phyloP scores from a whole-genome alignment of 768 basidiomycete genomes.

The Amanita jacksonii region DNA sequence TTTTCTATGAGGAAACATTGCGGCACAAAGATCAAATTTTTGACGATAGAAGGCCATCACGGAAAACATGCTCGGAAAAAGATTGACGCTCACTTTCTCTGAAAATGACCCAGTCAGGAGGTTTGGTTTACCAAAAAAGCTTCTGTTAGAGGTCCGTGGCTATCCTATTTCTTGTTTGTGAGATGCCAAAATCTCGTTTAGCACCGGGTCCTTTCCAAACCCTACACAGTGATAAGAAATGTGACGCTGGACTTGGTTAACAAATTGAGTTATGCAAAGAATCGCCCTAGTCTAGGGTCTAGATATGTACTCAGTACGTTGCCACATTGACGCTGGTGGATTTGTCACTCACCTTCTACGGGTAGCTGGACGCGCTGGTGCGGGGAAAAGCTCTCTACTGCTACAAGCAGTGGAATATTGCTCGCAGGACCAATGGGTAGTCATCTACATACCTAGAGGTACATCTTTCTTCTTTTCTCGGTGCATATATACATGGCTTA shows the following conservation, averaged over 20 bases:
- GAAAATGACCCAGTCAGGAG: slow-evolving; percentile 44
- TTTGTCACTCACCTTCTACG: slow-evolving; percentile 1
- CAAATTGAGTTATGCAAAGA: slow-evolving; percentile 40
- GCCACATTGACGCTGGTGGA: slow-evolving; percentile 1
- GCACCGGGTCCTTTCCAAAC: slow-evolving; percentile 62
- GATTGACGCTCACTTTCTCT: slow-evolving; percentile 33
- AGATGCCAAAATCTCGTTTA: slow-evolving; percentile 17
- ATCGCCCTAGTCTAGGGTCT: slow-evolving; percentile 37
- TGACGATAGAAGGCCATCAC: slow-evolving; percentile 17
- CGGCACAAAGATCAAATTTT: not conserved
- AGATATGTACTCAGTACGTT: slow-evolving; percentile 60
- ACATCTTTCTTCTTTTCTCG: not conserved
- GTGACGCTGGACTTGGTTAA: slow-evolving; percentile 50
- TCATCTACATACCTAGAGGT: slow-evolving; percentile 81
- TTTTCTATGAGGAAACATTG: not conserved
- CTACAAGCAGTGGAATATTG: slow-evolving; percentile 72
- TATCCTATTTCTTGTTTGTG: not conserved
- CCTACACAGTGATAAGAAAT: slow-evolving; percentile 64
- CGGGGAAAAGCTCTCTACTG: slow-evolving; percentile 73
- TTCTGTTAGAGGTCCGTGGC: slow-evolving; percentile 58
- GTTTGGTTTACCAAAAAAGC: slow-evolving; percentile 64
- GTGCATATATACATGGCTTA: not conserved
- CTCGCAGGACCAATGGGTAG: slow-evolving; percentile 59
- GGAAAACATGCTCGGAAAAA: slow-evolving; percentile 30
- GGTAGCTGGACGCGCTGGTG: slow-evolving; percentile 61